Evolutionary conservation across 2,329 filamentous ascomycete species (phyloP), one percentile per base, ranked within the genome.

Genomic region (Aspergillus ruber): DNA sequence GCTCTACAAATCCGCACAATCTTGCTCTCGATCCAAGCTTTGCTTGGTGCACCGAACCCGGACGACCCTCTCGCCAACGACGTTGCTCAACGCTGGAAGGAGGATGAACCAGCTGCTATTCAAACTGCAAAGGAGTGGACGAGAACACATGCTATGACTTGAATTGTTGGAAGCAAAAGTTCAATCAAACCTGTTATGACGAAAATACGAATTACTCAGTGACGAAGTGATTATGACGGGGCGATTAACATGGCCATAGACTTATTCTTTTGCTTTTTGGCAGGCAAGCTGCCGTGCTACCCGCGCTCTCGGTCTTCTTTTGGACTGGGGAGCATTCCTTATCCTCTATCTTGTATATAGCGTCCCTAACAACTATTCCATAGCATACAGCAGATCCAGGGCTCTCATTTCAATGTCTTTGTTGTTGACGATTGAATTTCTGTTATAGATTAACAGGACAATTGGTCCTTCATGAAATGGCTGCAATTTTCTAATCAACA

Each of bases 11-110:
- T 98, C 66, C 85, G 93, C 55, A 98, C 93, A 6, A 98, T 98
- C 57, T 82, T 98, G n/a, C 83, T 98, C 46, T 97, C 91, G 8
- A 98, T 98, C 67, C 94, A 98, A 71, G 93, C 93, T 44, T 80
- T 98, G 20, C 83, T 98, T 12, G 93, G 93, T 40, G 91, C 93
- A 5, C 93, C 93, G 12, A 98, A 98, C 71, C 93, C 94, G 25
- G 93, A 98, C 63, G 93, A 98, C 65, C 94, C 93, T n/a, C 82
- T 98, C 38, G 94, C 93, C 43, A 94, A 95, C 65, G 91, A 98
- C 56, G 93, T 98, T 38, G 93, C 93, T 32, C 94, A 97, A 76
- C 85, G 86, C 65, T 98, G 93, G 93, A 96, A 97, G 75, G 90
- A 97, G 63, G 85, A 98, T 63, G 88, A 97, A 71, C 83, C 84